These are phyloP conservation scores for Apiospora saccharicola DNA, from an alignment of 2,329 filamentous ascomycete species.

Conservation along the genomic window DNA sequence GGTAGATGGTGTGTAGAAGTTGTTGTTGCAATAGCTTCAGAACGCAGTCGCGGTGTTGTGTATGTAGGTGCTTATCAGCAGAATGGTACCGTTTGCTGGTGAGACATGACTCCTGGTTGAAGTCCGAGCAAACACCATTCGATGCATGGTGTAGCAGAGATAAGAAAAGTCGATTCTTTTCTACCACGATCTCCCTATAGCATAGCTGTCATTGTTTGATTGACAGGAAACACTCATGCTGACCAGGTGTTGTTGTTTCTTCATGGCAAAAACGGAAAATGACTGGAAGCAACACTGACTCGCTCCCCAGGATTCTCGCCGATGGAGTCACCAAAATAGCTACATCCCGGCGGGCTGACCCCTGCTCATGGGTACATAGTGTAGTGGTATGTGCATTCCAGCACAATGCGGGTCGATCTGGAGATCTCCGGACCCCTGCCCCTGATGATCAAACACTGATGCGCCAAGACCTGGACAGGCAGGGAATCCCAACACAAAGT, in stretches of 20 bases:
- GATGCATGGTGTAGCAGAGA: too few relatives aligned
- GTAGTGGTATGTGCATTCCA: background rate
- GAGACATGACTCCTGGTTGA: background rate
- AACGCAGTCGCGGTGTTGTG: background rate
- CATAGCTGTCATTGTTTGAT: background rate
- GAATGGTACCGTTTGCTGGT: background rate
- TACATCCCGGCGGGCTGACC: background rate
- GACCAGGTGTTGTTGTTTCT: background rate
- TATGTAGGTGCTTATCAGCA: background rate
- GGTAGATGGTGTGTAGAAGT: background rate
- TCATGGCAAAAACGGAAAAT: background rate
- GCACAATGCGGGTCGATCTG: background rate
- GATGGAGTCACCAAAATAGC: background rate
- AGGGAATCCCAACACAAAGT: background rate
- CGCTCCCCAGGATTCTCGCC: background rate
- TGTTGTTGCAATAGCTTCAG: background rate
- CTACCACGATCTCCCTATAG: background rate
- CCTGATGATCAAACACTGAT: conserved; percentile 20
- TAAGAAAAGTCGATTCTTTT: too few relatives aligned
- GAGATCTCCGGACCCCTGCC: conserved; percentile 1
- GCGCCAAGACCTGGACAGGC: background rate
- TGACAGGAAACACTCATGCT: background rate
- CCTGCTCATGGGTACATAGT: background rate
- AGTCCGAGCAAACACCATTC: too few relatives aligned
- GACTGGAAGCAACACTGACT: background rate